phyloP scores from a whole-genome alignment of 192 early-diverging fungal genomes.

The Mortierella claussenii region DNA sequence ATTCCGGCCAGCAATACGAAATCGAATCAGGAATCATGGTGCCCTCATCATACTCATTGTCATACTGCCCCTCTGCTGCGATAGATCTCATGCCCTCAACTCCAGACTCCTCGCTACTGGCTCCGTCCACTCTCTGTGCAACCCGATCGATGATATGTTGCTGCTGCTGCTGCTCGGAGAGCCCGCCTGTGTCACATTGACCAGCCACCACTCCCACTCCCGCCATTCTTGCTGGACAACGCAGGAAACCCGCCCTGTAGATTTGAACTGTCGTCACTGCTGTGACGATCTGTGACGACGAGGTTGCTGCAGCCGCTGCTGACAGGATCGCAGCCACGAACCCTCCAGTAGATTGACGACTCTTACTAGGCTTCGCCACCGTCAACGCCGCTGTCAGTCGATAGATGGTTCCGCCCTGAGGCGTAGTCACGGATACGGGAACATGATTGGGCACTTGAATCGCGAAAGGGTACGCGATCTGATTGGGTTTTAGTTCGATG shows the following conservation, averaged over 20 bases:
- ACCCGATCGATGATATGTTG: too few species aligned
- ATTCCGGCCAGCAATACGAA: slow-evolving; percentile 6
- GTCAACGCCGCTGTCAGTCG: slow-evolving; percentile 4
- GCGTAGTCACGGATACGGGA: slow-evolving; percentile 14
- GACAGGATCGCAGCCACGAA: neutral
- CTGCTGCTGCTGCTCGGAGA: too few species aligned
- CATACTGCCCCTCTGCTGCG: neutral
- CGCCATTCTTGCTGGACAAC: neutral
- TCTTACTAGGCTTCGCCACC: neutral
- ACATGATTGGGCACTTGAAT: slow-evolving; percentile 17
- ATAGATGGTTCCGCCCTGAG: slow-evolving; percentile 20
- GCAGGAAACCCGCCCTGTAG: slow-evolving; percentile 8
- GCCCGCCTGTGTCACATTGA: too few species aligned
- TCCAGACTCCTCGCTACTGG: too few species aligned
- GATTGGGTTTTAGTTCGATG: neutral
- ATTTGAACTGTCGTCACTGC: neutral
- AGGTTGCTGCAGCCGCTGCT: neutral
- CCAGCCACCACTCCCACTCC: neutral
- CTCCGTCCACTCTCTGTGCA: neutral
- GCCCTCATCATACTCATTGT: neutral
- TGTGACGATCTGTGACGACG: neutral
- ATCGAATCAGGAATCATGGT: slow-evolving; percentile 3
- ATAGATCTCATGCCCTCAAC: too few species aligned
- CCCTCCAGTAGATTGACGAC: neutral
- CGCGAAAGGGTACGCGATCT: slow-evolving; percentile 13